These are phyloP conservation scores for Scheffersomyces coipomensis DNA, from an alignment of 805 yeast genomes.

Conservation along the genomic window DNA sequence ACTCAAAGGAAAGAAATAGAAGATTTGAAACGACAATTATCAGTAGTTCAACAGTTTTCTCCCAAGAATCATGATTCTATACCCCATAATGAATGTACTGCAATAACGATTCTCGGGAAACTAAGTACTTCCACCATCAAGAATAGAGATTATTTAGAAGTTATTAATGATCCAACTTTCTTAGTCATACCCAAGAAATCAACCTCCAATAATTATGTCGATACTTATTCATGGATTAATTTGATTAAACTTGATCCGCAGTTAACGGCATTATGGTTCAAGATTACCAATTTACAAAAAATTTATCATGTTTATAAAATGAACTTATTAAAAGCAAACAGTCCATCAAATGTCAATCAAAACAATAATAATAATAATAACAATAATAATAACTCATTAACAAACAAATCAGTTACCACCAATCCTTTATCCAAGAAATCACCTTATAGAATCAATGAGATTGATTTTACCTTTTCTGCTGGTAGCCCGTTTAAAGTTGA, in stretches of 20 bases:
- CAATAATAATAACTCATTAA: background rate
- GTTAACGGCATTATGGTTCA: slow-evolving; percentile 38
- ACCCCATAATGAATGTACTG: background rate
- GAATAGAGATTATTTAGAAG: background rate
- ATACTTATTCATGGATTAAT: slow-evolving; percentile 39
- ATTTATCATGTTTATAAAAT: slow-evolving; percentile 37
- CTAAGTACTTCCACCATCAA: background rate
- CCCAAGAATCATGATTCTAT: slow-evolving; percentile 3
- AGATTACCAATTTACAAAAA: slow-evolving; percentile 39
- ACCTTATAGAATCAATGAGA: slow-evolving; percentile 16
- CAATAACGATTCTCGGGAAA: background rate
- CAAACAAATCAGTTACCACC: background rate
- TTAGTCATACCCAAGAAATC: background rate
- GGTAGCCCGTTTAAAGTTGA: background rate
- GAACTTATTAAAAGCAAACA: slow-evolving; percentile 8
- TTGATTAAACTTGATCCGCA: slow-evolving; percentile 38
- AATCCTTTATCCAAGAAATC: slow-evolving; percentile 8
- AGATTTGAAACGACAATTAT: slow-evolving; percentile 25
- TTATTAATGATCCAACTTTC: background rate
- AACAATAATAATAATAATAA: slow-evolving; percentile 1
- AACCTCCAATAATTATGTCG: slow-evolving; percentile 9
- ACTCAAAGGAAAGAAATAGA: slow-evolving; percentile 30
- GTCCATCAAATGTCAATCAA: too few species aligned
- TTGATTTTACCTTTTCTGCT: slow-evolving; percentile 21
- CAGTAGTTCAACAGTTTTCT: slow-evolving; percentile 16